These are phyloP conservation scores for Lojkania enalia DNA, from an alignment of 2,329 filamentous ascomycete species.

Conservation along the genomic window DNA sequence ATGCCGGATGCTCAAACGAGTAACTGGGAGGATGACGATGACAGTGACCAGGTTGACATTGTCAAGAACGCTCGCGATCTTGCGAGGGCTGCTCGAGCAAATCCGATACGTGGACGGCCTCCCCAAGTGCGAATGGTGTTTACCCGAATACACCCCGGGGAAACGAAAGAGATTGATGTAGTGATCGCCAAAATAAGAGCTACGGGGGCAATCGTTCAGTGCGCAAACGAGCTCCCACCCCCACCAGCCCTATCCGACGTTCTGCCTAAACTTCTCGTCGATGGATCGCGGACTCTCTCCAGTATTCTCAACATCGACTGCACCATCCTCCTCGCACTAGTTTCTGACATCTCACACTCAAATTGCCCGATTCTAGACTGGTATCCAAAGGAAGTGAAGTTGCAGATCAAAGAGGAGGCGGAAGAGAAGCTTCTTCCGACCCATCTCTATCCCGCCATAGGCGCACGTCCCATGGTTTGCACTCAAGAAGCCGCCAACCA, in stretches of 20 bases:
- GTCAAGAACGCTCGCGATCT: conserved; percentile 64
- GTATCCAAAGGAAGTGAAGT: conserved; percentile 61
- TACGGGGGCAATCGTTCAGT: conserved; percentile 49
- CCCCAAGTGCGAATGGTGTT: conserved; percentile 64
- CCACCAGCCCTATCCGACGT: conserved; percentile 28
- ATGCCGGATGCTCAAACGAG: conserved; percentile 25
- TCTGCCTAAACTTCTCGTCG: conserved; percentile 41
- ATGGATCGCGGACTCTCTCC: conserved; percentile 46
- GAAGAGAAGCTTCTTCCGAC: conserved; percentile 63
- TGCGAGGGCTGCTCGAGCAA: conserved; percentile 58
- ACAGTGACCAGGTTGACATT: conserved; percentile 58
- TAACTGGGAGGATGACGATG: conserved; percentile 49
- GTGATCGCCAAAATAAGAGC: conserved; percentile 60
- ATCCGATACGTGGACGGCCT: conserved; percentile 61
- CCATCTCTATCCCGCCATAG: conserved; percentile 66
- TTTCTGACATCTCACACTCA: conserved; percentile 72
- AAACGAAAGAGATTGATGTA: conserved; percentile 58
- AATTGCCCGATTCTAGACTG: conserved; percentile 52
- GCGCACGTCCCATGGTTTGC: conserved; percentile 61
- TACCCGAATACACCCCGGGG: conserved; percentile 59
- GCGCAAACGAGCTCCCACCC: conserved; percentile 30
- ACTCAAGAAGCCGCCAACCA: conserved; percentile 66
- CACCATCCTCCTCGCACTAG: conserved; percentile 71
- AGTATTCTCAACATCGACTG: conserved; percentile 63
- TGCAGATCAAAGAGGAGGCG: conserved; percentile 67